A percentile compares a stretch with the other conserved stretches of the same genome.
phyloP scores from a whole-genome alignment of 1,139 yeast species.

The Candida tunisiensis region DNA sequence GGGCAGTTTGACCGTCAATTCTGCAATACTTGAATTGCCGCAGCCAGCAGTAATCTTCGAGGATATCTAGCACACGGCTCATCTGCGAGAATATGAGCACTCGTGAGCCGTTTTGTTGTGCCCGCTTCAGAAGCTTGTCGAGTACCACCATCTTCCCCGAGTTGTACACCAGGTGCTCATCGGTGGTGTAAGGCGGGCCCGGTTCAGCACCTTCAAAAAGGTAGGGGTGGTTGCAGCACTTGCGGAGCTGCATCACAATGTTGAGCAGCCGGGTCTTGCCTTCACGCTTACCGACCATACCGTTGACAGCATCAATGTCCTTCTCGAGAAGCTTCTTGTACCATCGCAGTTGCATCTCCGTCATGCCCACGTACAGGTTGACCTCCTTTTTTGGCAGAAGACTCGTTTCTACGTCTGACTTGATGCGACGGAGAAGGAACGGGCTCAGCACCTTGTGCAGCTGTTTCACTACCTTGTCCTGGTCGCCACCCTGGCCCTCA shows the following conservation, averaged over 20 bases:
- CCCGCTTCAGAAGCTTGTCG: constrained; percentile 64
- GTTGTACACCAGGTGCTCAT: constrained; percentile 79
- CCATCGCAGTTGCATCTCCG: constrained; percentile 90
- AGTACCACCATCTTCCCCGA: constrained; percentile 82
- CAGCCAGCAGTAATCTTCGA: constrained; percentile 85
- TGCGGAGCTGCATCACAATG: constrained; percentile 91
- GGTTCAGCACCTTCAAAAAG: constrained; percentile 98
- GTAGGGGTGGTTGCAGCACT: constrained; percentile 96
- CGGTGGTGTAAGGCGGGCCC: constrained; percentile 95
- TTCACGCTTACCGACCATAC: constrained; percentile 79
- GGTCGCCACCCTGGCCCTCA: constrained; percentile 31
- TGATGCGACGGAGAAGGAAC: constrained; percentile 74
- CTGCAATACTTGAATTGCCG: constrained; percentile 80
- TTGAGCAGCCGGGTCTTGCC: constrained; percentile 81
- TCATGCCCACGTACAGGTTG: constrained; percentile 86
- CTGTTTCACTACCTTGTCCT: constrained; percentile 63
- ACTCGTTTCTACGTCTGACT: constrained; percentile 85
- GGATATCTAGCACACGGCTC: constrained; percentile 80
- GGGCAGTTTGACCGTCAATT: constrained; percentile 91
- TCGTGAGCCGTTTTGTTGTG: constrained; percentile 67
- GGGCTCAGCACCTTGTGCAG: constrained; percentile 84
- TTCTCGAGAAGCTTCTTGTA: constrained; percentile 77
- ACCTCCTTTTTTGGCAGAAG: constrained; percentile 80
- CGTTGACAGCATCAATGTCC: constrained; percentile 94
- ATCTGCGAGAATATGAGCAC: constrained; percentile 90